These are phyloP conservation scores for Paraleonurus japonicus DNA, from an alignment of 257 asterid species.

Conservation along the genomic window DNA sequence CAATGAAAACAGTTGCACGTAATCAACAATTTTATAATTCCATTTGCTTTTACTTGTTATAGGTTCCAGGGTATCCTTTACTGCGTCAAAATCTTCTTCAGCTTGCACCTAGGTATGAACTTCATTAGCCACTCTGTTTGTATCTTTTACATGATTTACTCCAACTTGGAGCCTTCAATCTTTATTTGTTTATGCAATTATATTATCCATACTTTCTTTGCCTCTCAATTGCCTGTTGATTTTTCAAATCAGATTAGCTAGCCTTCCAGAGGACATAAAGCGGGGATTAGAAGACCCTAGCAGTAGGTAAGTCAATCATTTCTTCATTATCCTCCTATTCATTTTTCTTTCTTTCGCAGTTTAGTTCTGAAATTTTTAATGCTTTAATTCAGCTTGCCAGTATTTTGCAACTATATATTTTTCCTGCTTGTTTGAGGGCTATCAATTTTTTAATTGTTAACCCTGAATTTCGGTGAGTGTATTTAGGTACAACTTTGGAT, in stretches of 20 bases:
- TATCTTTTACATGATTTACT: neutral
- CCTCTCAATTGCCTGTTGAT: slow-evolving; percentile 16
- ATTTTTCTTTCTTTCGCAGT: neutral
- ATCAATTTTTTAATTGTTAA: slow-evolving; percentile 14
- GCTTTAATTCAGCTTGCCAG: neutral
- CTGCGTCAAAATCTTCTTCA: slow-evolving; percentile 73
- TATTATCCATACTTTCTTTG: slow-evolving; percentile 17
- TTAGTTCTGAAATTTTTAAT: neutral
- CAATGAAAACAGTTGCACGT: neutral
- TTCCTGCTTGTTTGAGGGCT: neutral
- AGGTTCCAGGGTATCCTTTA: slow-evolving; percentile 81
- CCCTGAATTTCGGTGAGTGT: slow-evolving; percentile 21
- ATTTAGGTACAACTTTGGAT: slow-evolving; percentile 84
- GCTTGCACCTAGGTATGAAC: slow-evolving; percentile 74
- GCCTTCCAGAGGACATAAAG: slow-evolving; percentile 68
- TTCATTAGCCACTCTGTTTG: slow-evolving; percentile 10
- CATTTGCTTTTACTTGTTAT: slow-evolving; percentile 24
- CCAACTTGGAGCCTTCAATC: neutral
- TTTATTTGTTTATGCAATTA: neutral
- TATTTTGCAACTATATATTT: slow-evolving; percentile 3
- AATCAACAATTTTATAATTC: neutral
- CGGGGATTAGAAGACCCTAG: slow-evolving; percentile 66
- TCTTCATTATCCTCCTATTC: slow-evolving; percentile 1
- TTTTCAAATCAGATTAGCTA: slow-evolving; percentile 62
- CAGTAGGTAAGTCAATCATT: slow-evolving; percentile 56